Percentiles rank a stretch among this genome's conserved stretches.
These are phyloP conservation scores for Mortierella sp. DNA, from an alignment of 371 early-diverging fungal species.

Conservation along the genomic window DNA sequence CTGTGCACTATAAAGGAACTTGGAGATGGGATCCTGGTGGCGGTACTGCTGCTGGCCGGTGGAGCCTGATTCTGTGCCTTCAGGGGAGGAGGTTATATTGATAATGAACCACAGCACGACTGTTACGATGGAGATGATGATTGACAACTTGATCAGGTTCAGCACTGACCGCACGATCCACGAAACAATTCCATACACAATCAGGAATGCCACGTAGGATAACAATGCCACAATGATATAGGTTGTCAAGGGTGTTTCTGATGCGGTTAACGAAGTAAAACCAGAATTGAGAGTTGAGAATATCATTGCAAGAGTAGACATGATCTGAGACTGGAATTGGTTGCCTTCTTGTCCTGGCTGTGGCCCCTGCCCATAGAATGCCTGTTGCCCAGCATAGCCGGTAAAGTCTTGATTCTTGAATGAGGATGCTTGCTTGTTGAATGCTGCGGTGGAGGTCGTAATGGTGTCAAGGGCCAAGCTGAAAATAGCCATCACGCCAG, in stretches of 20 bases:
- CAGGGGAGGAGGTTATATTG: constrained; percentile 25
- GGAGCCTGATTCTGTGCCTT: not conserved
- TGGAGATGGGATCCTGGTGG: constrained; percentile 44
- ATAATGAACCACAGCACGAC: constrained; percentile 43
- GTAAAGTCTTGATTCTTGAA: constrained; percentile 9
- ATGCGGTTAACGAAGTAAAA: constrained; percentile 28
- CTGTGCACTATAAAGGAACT: constrained; percentile 19
- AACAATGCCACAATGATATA: constrained; percentile 38
- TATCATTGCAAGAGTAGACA: constrained; percentile 20
- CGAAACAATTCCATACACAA: constrained; percentile 39
- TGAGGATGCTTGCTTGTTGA: constrained; percentile 14
- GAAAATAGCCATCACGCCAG: constrained; percentile 36
- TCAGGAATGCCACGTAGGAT: constrained; percentile 37
- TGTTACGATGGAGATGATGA: constrained; percentile 35
- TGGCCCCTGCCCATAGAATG: constrained; percentile 9
- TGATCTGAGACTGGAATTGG: constrained; percentile 19
- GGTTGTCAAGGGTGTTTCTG: constrained; percentile 44
- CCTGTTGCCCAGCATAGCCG: constrained; percentile 7
- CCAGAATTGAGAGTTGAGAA: constrained; percentile 31
- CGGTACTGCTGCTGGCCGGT: constrained; percentile 10
- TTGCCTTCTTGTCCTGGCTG: not conserved
- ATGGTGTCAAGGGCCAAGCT: constrained; percentile 37
- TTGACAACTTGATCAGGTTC: constrained; percentile 43
- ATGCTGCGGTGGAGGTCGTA: constrained; percentile 8
- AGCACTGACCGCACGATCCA: constrained; percentile 48